Percentiles rank a stretch among this genome's conserved stretches.
phyloP scores from a whole-genome alignment of 169 alveolate genomes.

The Eimeria tenella region DNA sequence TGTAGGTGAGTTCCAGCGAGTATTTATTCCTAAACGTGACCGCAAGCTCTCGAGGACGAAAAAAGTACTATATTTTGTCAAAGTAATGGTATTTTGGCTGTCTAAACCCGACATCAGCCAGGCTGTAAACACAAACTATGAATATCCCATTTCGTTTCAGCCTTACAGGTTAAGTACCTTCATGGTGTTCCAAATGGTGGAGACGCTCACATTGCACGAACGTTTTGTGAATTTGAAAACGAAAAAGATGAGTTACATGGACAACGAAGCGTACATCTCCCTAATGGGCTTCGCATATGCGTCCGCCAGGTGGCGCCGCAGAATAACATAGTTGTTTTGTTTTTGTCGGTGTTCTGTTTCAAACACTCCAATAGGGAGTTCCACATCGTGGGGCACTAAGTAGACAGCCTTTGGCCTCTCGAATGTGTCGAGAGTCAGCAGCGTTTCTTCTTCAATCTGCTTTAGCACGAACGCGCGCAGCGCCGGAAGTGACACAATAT shows the following conservation, averaged over 20 bases:
- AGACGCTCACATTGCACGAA: too few species aligned
- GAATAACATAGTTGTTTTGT: neutral
- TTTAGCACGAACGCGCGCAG: conserved; percentile 44
- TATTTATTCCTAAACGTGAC: too few species aligned
- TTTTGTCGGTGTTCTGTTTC: neutral
- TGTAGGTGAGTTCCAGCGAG: too few species aligned
- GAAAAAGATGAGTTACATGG: neutral
- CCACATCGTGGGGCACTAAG: conserved; percentile 65
- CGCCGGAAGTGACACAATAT: conserved; percentile 62
- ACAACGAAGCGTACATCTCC: conserved; percentile 33
- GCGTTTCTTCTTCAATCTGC: conserved; percentile 42
- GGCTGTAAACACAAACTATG: too few species aligned
- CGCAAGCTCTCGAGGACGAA: too few species aligned
- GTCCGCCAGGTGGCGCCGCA: conserved; percentile 63
- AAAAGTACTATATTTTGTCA: too few species aligned
- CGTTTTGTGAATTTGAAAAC: too few species aligned
- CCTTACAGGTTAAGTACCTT: too few species aligned
- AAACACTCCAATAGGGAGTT: conserved; percentile 30
- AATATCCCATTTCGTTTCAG: too few species aligned
- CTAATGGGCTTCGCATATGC: conserved; percentile 54
- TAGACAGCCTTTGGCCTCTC: conserved; percentile 56
- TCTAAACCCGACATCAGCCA: too few species aligned
- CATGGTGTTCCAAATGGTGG: too few species aligned
- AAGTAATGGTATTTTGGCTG: too few species aligned
- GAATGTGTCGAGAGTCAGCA: conserved; percentile 32